Percentiles rank a stretch among this genome's conserved stretches.
phyloP scores from a whole-genome alignment of 2,329 filamentous ascomycete genomes.

The Apiospora koreana region DNA sequence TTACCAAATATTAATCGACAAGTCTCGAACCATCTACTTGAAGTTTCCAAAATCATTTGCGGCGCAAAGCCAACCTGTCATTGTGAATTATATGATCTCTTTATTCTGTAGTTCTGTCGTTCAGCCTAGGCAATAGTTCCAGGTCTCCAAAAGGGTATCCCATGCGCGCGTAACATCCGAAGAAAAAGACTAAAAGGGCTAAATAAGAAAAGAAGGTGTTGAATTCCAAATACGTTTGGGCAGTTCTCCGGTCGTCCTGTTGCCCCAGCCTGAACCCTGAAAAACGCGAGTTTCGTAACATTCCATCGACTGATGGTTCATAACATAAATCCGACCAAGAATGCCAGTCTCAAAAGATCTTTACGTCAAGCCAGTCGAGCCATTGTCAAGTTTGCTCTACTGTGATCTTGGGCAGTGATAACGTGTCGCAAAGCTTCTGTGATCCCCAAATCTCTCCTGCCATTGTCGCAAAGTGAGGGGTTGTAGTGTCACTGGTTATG shows the following conservation, averaged over 20 bases:
- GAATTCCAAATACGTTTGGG: not conserved
- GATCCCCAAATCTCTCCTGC: not conserved
- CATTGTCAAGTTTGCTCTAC: not conserved
- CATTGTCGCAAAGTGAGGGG: not conserved
- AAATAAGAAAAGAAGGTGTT: not conserved
- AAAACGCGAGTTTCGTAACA: not conserved
- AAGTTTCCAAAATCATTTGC: not conserved
- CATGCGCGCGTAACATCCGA: not conserved
- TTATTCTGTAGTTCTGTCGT: not conserved
- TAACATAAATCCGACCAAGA: not conserved
- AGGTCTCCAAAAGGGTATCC: not conserved
- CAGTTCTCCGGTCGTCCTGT: not conserved
- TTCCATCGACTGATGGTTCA: not conserved
- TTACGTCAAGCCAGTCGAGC: not conserved
- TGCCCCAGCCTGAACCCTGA: not conserved
- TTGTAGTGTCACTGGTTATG: not conserved
- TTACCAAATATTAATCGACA: not conserved
- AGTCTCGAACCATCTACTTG: not conserved
- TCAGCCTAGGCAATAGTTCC: not conserved
- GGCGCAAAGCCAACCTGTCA: not conserved
- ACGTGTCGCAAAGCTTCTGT: not conserved
- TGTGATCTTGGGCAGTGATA: not conserved
- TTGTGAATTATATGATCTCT: not conserved
- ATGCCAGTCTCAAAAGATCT: not conserved
- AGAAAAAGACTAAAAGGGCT: not conserved